Conservation (phyloP, 371 early-diverging fungal genomes). For the Nematocida sp. region DNA sequence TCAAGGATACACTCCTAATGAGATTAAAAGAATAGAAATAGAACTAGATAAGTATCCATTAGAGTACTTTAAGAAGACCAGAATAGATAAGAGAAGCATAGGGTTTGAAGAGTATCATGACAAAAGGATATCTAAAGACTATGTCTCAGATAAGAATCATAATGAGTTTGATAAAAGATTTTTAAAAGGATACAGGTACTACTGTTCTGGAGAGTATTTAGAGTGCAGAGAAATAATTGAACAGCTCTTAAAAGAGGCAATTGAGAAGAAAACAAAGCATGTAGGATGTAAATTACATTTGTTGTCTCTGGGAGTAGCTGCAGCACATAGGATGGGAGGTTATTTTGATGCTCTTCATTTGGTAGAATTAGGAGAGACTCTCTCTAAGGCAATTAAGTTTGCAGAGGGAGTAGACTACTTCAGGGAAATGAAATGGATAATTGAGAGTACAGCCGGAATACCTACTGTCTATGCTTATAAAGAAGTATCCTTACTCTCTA, state of each 20-base stretch:
- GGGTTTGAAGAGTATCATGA: too few relatives aligned
- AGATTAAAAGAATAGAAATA: too few relatives aligned
- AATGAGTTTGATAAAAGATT: slow-evolving; percentile 1
- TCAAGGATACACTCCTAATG: too few relatives aligned
- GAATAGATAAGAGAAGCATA: too few relatives aligned
- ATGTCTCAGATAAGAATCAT: neutral
- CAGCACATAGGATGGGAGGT: slow-evolving; percentile 7
- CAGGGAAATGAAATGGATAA: neutral
- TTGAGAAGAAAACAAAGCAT: neutral
- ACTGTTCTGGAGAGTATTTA: slow-evolving; percentile 11
- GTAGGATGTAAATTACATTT: slow-evolving; percentile 33
- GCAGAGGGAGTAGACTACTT: slow-evolving; percentile 5
- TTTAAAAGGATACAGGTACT: slow-evolving; percentile 2
- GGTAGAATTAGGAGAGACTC: neutral
- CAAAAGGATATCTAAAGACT: too few relatives aligned
- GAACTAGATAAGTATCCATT: too few relatives aligned
- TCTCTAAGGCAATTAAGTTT: slow-evolving; percentile 1
- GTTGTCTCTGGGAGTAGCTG: slow-evolving; percentile 4
- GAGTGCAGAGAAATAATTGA: neutral
- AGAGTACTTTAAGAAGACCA: too few relatives aligned
- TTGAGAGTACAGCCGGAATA: neutral
- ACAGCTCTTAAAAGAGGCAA: neutral
- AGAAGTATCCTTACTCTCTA: neutral
- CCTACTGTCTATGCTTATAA: neutral
- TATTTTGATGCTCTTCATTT: slow-evolving; percentile 27